Percentiles rank a stretch among this genome's conserved stretches.
These are phyloP conservation scores for Fraxinus greggii DNA, from an alignment of 305 asterid species.

Conservation along the genomic window DNA sequence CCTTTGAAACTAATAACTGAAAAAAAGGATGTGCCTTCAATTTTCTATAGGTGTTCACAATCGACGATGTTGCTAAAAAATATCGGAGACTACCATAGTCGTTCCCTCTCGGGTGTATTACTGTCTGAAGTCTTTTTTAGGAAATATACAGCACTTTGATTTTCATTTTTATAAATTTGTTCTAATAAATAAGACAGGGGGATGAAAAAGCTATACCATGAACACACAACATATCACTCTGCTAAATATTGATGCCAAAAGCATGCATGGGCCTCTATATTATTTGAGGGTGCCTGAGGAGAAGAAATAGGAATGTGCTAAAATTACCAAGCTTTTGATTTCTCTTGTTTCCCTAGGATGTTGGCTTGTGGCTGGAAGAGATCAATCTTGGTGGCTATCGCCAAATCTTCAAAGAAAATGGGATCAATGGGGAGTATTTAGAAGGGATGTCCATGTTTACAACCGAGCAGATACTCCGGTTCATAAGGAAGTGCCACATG, in stretches of 20 bases:
- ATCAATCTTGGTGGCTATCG: conserved; percentile 91
- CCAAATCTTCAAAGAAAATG: conserved; percentile 82
- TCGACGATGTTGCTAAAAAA: background rate
- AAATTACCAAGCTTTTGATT: conserved; percentile 13
- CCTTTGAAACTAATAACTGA: background rate
- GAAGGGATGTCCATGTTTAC: conserved; percentile 99
- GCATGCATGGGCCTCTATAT: conserved; percentile 12
- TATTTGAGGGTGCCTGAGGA: conserved; percentile 11
- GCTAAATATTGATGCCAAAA: background rate
- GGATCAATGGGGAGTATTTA: conserved; percentile 94
- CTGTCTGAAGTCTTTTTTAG: background rate
- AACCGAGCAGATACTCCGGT: conserved; percentile 94
- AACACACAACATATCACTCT: background rate
- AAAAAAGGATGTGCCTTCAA: background rate
- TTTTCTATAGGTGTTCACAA: background rate
- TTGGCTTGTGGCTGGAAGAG: conserved; percentile 97
- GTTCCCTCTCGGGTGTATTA: background rate
- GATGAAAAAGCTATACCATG: background rate
- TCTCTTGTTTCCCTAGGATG: conserved; percentile 58
- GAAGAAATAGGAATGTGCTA: conserved; percentile 4
- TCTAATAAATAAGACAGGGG: background rate
- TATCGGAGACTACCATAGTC: background rate
- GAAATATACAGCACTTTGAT: background rate
- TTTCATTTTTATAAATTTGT: background rate
- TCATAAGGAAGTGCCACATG: conserved; percentile 98